These are phyloP conservation scores for Solanum sejunctum DNA, from an alignment of 257 asterid genomes.

Conservation along the genomic window DNA sequence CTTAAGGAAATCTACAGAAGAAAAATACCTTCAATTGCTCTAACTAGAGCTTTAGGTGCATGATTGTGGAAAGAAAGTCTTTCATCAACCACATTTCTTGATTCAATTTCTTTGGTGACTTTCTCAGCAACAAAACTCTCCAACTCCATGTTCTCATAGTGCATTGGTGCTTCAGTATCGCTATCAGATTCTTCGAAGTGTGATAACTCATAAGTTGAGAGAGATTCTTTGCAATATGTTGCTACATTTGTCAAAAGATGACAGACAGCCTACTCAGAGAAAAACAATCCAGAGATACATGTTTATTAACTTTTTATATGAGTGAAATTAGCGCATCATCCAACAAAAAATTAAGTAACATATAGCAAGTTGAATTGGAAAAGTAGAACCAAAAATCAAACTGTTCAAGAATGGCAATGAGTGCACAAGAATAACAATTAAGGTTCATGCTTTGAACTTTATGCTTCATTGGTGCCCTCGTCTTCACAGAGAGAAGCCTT, in stretches of 20 bases:
- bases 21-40: conserved; percentile 47
- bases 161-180: conserved; percentile 32
- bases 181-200: conserved; percentile 43
- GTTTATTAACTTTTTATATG: neutral
- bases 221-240: conserved; percentile 56
- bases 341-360: neutral
- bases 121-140: conserved; percentile 47
- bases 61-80: conserved; percentile 41
- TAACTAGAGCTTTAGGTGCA: conserved; percentile 30
- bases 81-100: conserved; percentile 24
- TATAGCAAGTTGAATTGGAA: neutral
- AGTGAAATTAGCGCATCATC: neutral
- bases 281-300: neutral
- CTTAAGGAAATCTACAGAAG: neutral
- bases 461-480: neutral
- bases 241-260: conserved; percentile 69
- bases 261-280: conserved; percentile 61
- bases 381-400: neutral
- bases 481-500: neutral
- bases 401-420: neutral
- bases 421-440: neutral
- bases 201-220: conserved; percentile 45
- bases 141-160: conserved; percentile 68
- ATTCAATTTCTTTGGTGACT: conserved; percentile 46
- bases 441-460: neutral